Base-by-base conservation (phyloP, 176 grass and related monocot species). In the Triticum dicoccoides region DNA sequence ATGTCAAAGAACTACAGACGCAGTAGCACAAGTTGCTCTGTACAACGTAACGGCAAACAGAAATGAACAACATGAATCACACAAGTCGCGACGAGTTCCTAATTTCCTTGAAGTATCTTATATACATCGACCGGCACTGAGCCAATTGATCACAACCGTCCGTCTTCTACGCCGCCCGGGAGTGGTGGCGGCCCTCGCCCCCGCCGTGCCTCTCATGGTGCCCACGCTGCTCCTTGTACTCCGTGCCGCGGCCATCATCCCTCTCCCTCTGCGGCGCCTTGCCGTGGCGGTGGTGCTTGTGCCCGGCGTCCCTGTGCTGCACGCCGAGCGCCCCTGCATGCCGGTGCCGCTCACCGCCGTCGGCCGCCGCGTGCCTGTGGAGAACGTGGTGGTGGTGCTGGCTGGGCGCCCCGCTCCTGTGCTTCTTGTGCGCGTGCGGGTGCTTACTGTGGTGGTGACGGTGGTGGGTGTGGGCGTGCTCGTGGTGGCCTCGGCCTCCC, bases 231-330 rank as follows among this genome's bases (percentile, higher is more conserved):
- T 41, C 39, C 39, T 41, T 41, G 39, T 41, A 41, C 39, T 41
- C 39, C 39, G 39, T 9, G 39, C 8, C 39, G 39, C 39, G 39
- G 39, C 39, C 39, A 6, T 41, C 39, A 41, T 45, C 38, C 62
- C 33, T 56, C 21, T 83, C 66, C 80, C 47, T 39, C 70, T 14
- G 62, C 14, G 27, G 29, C 49, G 63, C 82, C 78, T 90, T 90
- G 86, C 82, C 67, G 63, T 85, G 85, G 18, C 65, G 49, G 32
- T 87, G 89, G 30, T 90, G 89, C 78, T 89, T 86, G 83, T 84
- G 73, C 15, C 27, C 51, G 18, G 21, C 34, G 13, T 73, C 81
- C 86, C 37, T 52, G 35, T 81, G 88, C 77, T 68, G 77, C 59
- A 89, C 82, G 35, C 82, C 68, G 49, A 94, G 86, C 3, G 80